phyloP scores from a whole-genome alignment of 2,329 filamentous ascomycete species.

The Ascochyta viciae-villosae region DNA sequence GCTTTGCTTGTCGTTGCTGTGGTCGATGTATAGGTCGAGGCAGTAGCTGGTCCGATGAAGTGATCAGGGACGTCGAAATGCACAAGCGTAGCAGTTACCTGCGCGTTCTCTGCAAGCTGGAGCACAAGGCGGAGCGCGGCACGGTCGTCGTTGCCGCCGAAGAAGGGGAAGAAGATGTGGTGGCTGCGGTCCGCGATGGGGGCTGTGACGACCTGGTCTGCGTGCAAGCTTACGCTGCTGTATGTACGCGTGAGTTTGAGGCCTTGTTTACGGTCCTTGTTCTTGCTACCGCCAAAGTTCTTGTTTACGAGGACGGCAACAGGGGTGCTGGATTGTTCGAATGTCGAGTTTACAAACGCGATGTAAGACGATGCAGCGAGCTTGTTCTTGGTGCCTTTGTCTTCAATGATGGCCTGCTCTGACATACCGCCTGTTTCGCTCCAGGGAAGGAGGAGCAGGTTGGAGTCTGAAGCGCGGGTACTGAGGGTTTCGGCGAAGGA shows the following conservation, averaged over 20 bases:
- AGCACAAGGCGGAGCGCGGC: slow-evolving; percentile 81
- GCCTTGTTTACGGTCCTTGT: slow-evolving; percentile 38
- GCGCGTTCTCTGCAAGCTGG: slow-evolving; percentile 80
- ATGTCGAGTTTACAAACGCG: slow-evolving; percentile 73
- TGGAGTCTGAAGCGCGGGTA: slow-evolving; percentile 65
- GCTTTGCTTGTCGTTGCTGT: slow-evolving; percentile 22
- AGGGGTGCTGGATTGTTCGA: slow-evolving; percentile 70
- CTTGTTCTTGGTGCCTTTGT: slow-evolving; percentile 62
- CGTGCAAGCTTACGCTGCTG: slow-evolving; percentile 56
- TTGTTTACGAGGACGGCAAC: slow-evolving; percentile 83
- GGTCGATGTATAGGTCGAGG: slow-evolving; percentile 12
- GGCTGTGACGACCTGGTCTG: slow-evolving; percentile 61
- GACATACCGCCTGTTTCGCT: slow-evolving; percentile 79
- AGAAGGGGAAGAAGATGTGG: slow-evolving; percentile 86
- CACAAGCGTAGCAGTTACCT: slow-evolving; percentile 79
- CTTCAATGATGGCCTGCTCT: slow-evolving; percentile 63
- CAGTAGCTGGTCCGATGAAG: slow-evolving; percentile 22
- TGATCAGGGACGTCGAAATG: slow-evolving; percentile 57
- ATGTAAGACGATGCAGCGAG: slow-evolving; percentile 71
- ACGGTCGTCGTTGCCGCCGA: slow-evolving; percentile 83
- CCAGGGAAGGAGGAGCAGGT: slow-evolving; percentile 86
- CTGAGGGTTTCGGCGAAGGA: slow-evolving; percentile 81
- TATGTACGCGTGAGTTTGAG: slow-evolving; percentile 37
- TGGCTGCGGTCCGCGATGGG: slow-evolving; percentile 74
- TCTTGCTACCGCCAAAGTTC: slow-evolving; percentile 63